Base-by-base conservation (phyloP, 192 early-diverging fungal genomes). In the Helicostylum pulchrum region DNA sequence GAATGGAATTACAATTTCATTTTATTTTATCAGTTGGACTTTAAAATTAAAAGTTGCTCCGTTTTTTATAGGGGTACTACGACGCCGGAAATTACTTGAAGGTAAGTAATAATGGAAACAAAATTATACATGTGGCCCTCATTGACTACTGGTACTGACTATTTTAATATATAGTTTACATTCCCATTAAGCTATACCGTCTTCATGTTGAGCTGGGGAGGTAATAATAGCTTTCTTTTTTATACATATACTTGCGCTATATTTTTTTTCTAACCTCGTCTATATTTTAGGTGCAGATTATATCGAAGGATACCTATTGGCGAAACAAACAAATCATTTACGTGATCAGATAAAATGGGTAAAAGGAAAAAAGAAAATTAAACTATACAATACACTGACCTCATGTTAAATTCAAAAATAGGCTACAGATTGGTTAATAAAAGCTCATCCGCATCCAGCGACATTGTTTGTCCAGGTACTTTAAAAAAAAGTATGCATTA, bases 341-440 rank as follows among this genome's bases (percentile, higher is more conserved):
- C 59, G 68, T 31, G 74, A 75, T 53, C 79, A 74, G 68, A 54
- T 84, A 10, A 80, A 80, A 52, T 83, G 79, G 78, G 78, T 79
- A 39, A n/a, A n/a, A n/a, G n/a, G n/a, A n/a, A n/a, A n/a, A n/a
- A n/a, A n/a, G n/a, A n/a, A n/a, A n/a, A n/a, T n/a, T n/a, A n/a
- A n/a, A n/a, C n/a, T n/a, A n/a, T n/a, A n/a, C n/a, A n/a, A n/a
- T 45, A 45, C 4, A 9, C 51, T 39, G 0, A 74, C 80, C 34
- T 54, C 83, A 1, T 49, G 67, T 34, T 71, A 75, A 57, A 80
- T 75, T 70, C 44, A 81, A 4, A 76, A 74, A 48, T 78, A 79
- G 80, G 80, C 80, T 21, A 85, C 76, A 54, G 83, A 86, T 58
- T 86, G 83, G 82, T 54, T 86, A 42, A 75, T 83, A 36, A 82